Percentiles rank a stretch among this genome's conserved stretches.
These are phyloP conservation scores for Globisporangium orthogonon DNA, from an alignment of 352 stramenopile genomes.

Conservation along the genomic window DNA sequence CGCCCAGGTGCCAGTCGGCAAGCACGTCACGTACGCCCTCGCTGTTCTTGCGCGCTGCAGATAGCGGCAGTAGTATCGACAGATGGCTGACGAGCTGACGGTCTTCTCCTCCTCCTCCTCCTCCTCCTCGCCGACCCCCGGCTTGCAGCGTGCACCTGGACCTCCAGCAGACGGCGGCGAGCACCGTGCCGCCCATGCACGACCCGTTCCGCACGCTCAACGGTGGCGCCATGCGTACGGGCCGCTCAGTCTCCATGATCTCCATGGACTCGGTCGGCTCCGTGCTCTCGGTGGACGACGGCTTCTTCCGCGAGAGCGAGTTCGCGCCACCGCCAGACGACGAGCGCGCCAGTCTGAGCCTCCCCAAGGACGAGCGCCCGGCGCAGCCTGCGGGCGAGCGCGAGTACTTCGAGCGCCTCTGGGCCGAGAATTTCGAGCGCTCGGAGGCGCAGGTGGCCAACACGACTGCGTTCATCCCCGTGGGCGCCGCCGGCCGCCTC, in stretches of 20 bases:
- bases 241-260: conserved; percentile 48
- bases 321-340: conserved; percentile 20
- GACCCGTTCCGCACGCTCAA: conserved; percentile 79
- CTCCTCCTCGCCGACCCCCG: background rate
- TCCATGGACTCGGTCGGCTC: conserved; percentile 55
- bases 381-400: conserved; percentile 65
- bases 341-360: conserved; percentile 14
- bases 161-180: conserved; percentile 33
- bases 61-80: too few species aligned
- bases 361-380: conserved; percentile 72
- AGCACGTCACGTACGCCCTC: conserved; percentile 28
- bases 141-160: conserved; percentile 36
- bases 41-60: background rate
- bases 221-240: conserved; percentile 18
- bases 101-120: too few species aligned
- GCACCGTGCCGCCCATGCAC: conserved; percentile 56
- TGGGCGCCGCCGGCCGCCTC: conserved; percentile 52
- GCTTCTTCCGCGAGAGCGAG: conserved; percentile 43
- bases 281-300: conserved; percentile 56
- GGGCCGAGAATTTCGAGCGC: conserved; percentile 80
- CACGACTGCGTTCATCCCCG: conserved; percentile 63
- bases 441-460: conserved; percentile 61
- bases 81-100: too few species aligned
- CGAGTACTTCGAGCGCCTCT: conserved; percentile 79
- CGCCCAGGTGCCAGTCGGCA: conserved; percentile 57